Base-by-base conservation (phyloP, 1,284 basidiomycete genomes). In the Tremellales sp. region DNA sequence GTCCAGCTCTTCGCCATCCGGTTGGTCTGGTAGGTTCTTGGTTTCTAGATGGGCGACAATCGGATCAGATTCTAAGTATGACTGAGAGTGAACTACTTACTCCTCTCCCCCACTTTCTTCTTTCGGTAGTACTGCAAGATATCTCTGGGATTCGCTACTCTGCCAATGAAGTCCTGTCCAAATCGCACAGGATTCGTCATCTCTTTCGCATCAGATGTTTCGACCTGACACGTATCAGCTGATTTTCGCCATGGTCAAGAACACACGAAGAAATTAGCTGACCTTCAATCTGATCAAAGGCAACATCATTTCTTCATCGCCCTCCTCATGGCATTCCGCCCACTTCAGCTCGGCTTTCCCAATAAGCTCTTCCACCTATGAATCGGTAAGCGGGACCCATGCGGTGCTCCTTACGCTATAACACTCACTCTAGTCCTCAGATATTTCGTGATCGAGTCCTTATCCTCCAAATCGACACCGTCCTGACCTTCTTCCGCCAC, bases 101-200 rank as follows among this genome's bases (percentile, higher is more conserved):
- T 68, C 40, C 54, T 57, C 36, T 64, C 67, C 2, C 78, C 74
- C 22, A 74, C 61, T 62, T 84, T 85, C 70, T 87, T 93, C 38
- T 84, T 80, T 16, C 87, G 82, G 66, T 93, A 85, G 73, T 97
- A 97, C 38, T 90, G 79, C 25, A 98, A 80, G 24, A 94, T 81
- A 62, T 97, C 93, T 32, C 88, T 82, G 5, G 94, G 93, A 66
- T 99, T 99, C 9, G 94, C 95, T 13, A 98, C 81, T 19, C 81
- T 81, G 2, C 88, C 90, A 50, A 85, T 80, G 70, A 95, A 97
- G 66, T 95, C 90, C 69, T 95, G 92, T 0, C 95, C 94, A 66
- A 99, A 97, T 7, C 94, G 85, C 41, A 94, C 86, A 12, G 93
- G 89, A 69, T 99, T 99, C 39, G 86, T 88, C 75, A 91, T 89